A percentile compares a stretch with the other conserved stretches of the same genome.
These are phyloP conservation scores for Monosporascus sp. DNA, from an alignment of 2,329 filamentous ascomycete genomes.

Conservation along the genomic window DNA sequence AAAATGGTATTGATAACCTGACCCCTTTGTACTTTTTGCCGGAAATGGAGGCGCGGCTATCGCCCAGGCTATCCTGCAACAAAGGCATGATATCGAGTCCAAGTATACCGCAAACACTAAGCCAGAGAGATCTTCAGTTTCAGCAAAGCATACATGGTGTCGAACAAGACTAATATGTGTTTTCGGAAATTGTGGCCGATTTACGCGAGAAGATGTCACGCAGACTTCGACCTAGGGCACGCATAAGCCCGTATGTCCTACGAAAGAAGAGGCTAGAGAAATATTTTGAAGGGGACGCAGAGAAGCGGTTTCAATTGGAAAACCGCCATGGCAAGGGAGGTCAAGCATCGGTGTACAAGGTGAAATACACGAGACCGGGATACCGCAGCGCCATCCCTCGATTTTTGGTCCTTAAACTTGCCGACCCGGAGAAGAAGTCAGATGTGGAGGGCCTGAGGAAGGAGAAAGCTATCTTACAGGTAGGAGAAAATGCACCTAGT, in stretches of 20 bases:
- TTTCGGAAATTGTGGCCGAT: too few species aligned
- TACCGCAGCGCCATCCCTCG: neutral
- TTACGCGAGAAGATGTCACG: too few species aligned
- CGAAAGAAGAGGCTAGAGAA: slow-evolving; percentile 13
- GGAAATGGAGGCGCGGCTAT: too few species aligned
- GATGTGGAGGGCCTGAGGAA: slow-evolving; percentile 2
- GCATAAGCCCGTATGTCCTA: neutral
- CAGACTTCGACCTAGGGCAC: neutral
- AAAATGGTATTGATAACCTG: too few species aligned
- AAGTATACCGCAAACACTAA: too few species aligned
- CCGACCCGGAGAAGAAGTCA: slow-evolving; percentile 1
- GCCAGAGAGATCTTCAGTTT: too few species aligned
- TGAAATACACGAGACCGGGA: slow-evolving; percentile 1
- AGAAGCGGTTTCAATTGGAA: slow-evolving; percentile 2
- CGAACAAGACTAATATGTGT: too few species aligned
- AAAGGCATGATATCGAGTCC: too few species aligned
- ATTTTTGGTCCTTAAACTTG: slow-evolving; percentile 5
- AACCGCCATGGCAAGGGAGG: slow-evolving; percentile 1
- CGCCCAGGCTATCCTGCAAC: too few species aligned
- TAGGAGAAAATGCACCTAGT: neutral
- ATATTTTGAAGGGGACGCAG: slow-evolving; percentile 1
- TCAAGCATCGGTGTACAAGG: slow-evolving; percentile 5
- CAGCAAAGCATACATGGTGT: too few species aligned
- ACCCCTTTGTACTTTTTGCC: too few species aligned
- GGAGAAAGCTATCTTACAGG: slow-evolving; percentile 3